Base-by-base conservation (phyloP, 495 filamentous ascomycete genomes). In the Xylaria telfairii region DNA sequence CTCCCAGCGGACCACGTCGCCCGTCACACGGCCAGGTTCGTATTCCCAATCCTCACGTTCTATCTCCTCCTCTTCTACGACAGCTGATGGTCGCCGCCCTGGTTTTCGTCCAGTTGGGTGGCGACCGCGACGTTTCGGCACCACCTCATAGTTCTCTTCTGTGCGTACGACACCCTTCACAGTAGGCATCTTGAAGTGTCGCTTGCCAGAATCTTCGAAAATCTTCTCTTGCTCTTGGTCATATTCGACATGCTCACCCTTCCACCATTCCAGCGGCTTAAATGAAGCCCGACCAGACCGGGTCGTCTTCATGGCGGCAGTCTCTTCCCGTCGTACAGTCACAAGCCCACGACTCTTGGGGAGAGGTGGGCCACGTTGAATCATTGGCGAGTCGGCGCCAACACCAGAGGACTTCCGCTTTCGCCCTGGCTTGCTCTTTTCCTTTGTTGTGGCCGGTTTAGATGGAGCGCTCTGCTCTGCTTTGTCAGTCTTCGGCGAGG, bases 181-280 rank as follows among this genome's bases (percentile, higher is more conserved):
- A 6, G 83, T 87, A 0, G 89, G 88, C 49, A 94, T 75, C 17
- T 90, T 82, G 69, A 89, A 89, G 60, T 86, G 77, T 28, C 61
- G 42, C 30, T 65, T 70, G 9, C 76, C 71, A 32, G 76, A 81
- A 59, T 86, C 83, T 15, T 79, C 81, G 51, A 79, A 72, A 39
- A 79, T 69, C 21, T 83, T 83, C 64, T 83, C 84, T 39, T 86
- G 86, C 69, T 91, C 85, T 9, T 84, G 73, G 13, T 87, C 88
- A 77, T 90, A 94, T 3, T 93, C 86, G 65, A 91, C 86, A 30
- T 87, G 87, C 76, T 98, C 96, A 67, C 93, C 93, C 65, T 88
- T 89, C 96, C 96, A 98, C 77, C 85, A 95, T 46, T 90, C 88
- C n/a, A 98, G 79, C 8, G 96, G 96, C 70, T 91, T 88, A 67